Base-by-base conservation (phyloP, 345 rosid genomes). In the Euphorbia lathyris region DNA sequence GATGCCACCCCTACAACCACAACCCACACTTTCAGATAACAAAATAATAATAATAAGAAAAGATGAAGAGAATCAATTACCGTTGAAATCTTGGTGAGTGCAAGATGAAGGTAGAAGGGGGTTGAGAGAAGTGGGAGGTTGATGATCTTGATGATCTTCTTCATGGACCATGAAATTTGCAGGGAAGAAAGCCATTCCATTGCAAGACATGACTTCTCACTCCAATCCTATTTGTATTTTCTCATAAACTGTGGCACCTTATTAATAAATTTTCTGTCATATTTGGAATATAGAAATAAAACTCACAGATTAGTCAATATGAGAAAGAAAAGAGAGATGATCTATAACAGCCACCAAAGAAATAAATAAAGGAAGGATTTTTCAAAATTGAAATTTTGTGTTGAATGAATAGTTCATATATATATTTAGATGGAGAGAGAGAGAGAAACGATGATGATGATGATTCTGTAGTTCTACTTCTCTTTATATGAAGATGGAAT, bases 121-220 rank as follows among this genome's bases (percentile, higher is more conserved):
- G 76, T 76, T 80, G 64, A 86, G 90, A 65, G 95, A 73, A 58
- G 81, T 27, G 19, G 88, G 73, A 40, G 82, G 82, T 43, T 86
- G 96, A 76, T 82, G 87, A 56, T 80, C 87, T 23, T 51, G 87
- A 58, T 79, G 86, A 13, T 86, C 87, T 75, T 90, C 89, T 63
- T 88, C 90, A 77, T 88, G 98, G 51, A 92, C 86, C 88, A 95
- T 83, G 91, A 92, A 90, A 83, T 86, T 91, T 80, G 92, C 65
- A 43, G 87, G 88, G 75, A 88, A 90, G 78, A 92, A 95, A 61
- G 90, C 88, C 97, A 95, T 90, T 80, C 87, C 96, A 82, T 90
- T 86, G 88, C 90, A 85, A 78, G 87, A 73, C 92, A 90, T 90
- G 76, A 74, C 58, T 70, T 57, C 52, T 51, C 51, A 74, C 52